These are phyloP conservation scores for Spathaspora passalidarum DNA, from an alignment of 805 yeast species.

Conservation along the genomic window DNA sequence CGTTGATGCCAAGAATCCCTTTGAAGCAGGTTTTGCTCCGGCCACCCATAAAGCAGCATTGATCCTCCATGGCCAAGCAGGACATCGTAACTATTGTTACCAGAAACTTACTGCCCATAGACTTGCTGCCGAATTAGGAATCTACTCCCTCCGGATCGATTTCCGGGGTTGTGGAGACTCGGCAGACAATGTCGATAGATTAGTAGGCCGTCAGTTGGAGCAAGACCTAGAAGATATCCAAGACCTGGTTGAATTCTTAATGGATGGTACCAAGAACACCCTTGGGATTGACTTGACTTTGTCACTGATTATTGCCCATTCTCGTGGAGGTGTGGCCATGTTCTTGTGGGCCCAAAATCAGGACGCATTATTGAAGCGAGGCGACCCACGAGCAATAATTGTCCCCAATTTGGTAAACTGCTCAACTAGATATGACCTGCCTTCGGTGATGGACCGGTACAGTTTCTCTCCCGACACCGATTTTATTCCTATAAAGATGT, in stretches of 20 bases:
- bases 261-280: slow-evolving; percentile 28
- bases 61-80: slow-evolving; percentile 80
- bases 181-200: slow-evolving; percentile 40
- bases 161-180: slow-evolving; percentile 86
- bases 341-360: slow-evolving; percentile 63
- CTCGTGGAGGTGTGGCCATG: slow-evolving; percentile 77
- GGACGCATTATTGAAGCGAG: slow-evolving; percentile 29
- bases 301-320: slow-evolving; percentile 68
- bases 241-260: slow-evolving; percentile 27
- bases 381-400: slow-evolving; percentile 30
- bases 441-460: slow-evolving; percentile 43
- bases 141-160: slow-evolving; percentile 72
- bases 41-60: slow-evolving; percentile 53
- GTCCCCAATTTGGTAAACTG: slow-evolving; percentile 71
- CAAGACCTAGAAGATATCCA: slow-evolving; percentile 72
- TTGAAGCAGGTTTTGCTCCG: slow-evolving; percentile 29
- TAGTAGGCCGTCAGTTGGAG: slow-evolving; percentile 52
- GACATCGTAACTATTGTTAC: slow-evolving; percentile 79
- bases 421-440: slow-evolving; percentile 64
- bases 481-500: slow-evolving; percentile 12
- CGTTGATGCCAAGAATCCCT: slow-evolving; percentile 20
- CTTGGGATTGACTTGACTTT: slow-evolving; percentile 44
- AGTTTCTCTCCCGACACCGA: slow-evolving; percentile 17
- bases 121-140: slow-evolving; percentile 58
- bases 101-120: slow-evolving; percentile 59